Evolutionary conservation across 2,329 filamentous ascomycete species (phyloP).

Genomic region (Penicillium griseofulvum): DNA sequence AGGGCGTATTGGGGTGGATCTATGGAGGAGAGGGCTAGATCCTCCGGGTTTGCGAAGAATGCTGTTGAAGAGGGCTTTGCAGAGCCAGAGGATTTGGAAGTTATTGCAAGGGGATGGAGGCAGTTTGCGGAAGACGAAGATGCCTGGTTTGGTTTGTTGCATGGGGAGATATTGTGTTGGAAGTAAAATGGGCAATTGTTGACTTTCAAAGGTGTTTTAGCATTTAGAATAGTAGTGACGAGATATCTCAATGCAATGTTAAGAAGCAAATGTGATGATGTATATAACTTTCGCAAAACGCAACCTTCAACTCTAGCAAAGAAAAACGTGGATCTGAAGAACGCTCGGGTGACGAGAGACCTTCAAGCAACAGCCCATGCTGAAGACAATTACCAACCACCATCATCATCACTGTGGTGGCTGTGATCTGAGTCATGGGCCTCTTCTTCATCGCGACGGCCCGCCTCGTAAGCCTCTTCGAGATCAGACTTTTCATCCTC

Average conservation of each 20-base stretch:
- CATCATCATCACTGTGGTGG: conserved; percentile 9
- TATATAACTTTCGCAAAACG: neutral
- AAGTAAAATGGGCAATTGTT: conserved; percentile 17
- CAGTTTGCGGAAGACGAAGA: conserved; percentile 34
- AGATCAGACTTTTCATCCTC: conserved; percentile 12
- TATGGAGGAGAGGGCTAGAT: conserved; percentile 31
- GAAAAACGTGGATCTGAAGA: neutral
- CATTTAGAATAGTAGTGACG: neutral
- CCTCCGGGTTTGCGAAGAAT: conserved; percentile 30
- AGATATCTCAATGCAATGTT: neutral
- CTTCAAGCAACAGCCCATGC: neutral
- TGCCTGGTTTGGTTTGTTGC: conserved; percentile 38
- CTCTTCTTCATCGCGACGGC: conserved; percentile 18
- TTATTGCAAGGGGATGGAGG: conserved; percentile 35
- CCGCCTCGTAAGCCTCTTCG: conserved; percentile 23
- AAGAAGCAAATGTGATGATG: neutral
- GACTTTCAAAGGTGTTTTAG: neutral
- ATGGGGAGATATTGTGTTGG: conserved; percentile 41
- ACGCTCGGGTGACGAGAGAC: neutral
- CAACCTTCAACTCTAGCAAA: neutral
- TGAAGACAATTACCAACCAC: neutral
- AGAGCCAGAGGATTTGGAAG: conserved; percentile 30
- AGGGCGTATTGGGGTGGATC: conserved; percentile 36
- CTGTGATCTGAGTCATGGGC: conserved; percentile 2
- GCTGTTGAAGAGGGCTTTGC: conserved; percentile 33